Evolutionary conservation across 1,139 yeast species (phyloP).

Genomic region (Debaryomyces subglobosus): DNA sequence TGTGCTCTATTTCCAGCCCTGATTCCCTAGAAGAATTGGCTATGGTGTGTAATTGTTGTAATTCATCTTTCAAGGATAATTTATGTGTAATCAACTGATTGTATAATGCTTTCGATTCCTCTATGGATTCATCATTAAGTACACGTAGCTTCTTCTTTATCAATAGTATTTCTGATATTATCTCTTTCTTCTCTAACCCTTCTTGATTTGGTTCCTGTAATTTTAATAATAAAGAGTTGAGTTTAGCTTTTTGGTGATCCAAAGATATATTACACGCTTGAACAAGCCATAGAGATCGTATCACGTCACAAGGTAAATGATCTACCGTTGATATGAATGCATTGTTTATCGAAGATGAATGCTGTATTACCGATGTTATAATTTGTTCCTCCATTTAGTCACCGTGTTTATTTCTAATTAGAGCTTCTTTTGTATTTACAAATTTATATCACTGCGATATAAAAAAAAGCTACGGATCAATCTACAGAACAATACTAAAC

Average conservation of each 20-base stretch:
- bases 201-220: slow-evolving; percentile 12
- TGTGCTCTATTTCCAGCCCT: slow-evolving; percentile 13
- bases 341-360: slow-evolving; percentile 34
- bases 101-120: slow-evolving; percentile 37
- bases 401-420: neutral
- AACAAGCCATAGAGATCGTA: slow-evolving; percentile 50
- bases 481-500: neutral
- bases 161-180: slow-evolving; percentile 14
- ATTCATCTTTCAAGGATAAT: slow-evolving; percentile 31
- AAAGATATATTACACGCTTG: slow-evolving; percentile 41
- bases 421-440: neutral
- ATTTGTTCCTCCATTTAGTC: slow-evolving; percentile 7
- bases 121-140: slow-evolving; percentile 31
- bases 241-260: slow-evolving; percentile 23
- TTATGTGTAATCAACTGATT: slow-evolving; percentile 40
- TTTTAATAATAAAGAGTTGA: slow-evolving; percentile 20
- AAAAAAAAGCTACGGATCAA: neutral
- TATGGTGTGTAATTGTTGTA: slow-evolving; percentile 30
- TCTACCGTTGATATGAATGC: slow-evolving; percentile 50
- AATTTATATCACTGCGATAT: neutral
- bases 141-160: slow-evolving; percentile 18
- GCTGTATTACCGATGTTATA: slow-evolving; percentile 21
- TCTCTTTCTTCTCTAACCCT: slow-evolving; percentile 9
- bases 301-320: slow-evolving; percentile 50
- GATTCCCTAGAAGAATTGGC: slow-evolving; percentile 10